phyloP scores from a whole-genome alignment of 495 filamentous ascomycete genomes.

The Lasiosphaeria ovina region DNA sequence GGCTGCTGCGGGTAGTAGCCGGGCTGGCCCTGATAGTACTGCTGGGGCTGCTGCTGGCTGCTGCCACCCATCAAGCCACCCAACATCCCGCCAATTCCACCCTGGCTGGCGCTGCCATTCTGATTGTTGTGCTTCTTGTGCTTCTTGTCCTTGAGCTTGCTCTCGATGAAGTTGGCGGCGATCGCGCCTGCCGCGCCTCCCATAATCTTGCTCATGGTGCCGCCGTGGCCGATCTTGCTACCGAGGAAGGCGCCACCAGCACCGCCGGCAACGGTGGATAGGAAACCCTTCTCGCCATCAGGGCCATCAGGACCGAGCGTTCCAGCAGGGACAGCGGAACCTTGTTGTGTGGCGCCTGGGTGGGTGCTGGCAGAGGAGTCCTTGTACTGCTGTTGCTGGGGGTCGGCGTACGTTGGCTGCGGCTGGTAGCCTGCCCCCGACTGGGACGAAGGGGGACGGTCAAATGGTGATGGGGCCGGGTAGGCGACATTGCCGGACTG shows the following conservation, averaged over 20 bases:
- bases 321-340: conserved; percentile 1
- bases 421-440: conserved; percentile 1
- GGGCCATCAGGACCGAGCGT: conserved; percentile 18
- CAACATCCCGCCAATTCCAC: conserved; percentile 1
- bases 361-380: neutral
- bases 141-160: conserved; percentile 43
- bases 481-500: conserved; percentile 9
- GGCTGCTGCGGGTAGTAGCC: conserved; percentile 5
- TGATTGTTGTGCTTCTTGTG: neutral
- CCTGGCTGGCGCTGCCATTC: neutral
- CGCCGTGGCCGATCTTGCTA: conserved; percentile 6
- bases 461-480: conserved; percentile 9
- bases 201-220: conserved; percentile 47
- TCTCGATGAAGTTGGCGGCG: conserved; percentile 54
- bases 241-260: conserved; percentile 53
- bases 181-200: conserved; percentile 55
- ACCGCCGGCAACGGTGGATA: conserved; percentile 54
- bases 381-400: conserved; percentile 11
- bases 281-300: conserved; percentile 53
- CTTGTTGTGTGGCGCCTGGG: neutral
- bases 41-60: neutral
- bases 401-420: neutral
- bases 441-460: conserved; percentile 9
- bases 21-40: neutral
- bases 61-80: neutral